Base-by-base conservation (phyloP, 2,329 filamentous ascomycete species). In the Alternaria alternata region DNA sequence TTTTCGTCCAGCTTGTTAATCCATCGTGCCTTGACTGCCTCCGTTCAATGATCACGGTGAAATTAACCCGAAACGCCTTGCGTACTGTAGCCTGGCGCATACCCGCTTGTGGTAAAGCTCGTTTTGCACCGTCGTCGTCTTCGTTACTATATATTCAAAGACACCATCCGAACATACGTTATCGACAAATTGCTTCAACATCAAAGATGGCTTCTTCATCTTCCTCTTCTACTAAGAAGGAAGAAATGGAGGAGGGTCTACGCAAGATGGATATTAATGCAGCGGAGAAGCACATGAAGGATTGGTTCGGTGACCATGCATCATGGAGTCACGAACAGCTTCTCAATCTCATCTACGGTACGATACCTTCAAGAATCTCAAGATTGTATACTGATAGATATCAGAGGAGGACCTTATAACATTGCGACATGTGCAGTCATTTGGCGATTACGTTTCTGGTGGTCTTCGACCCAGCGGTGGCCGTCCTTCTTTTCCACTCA, bases 311-410 rank as follows among this genome's bases (percentile, higher is more conserved):
- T 16, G 62, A 66, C 38, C 52, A 64, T 22, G 59, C 49, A n/a
- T 56, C 47, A 8, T 63, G 60, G 64, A 51, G 51, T 32, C 62
- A 65, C 39, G 53, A 63, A 14, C 58, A 63, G 53, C 49, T 67
- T 30, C 24, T 42, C 14, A 54, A 46, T 2, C 62, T 64, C 18
- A 4, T 30, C 3, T 51, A 59, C 18, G 42, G 62, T 59, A 57
- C 30, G 24, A 16, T 14, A 1, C 30, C 22, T 18, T 16, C 26
- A 26, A 7, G 11, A n/a, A 12, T 12, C 20, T 39, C 4, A 20
- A 22, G 5, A 9, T 2, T n/a, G 5, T 8, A 22, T 38, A 20
- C 54, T 54, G 38, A 49, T 24, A 28, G 5, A 24, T 14, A 16
- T 22, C 16, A 66, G 63, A 30, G 20, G 54, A 61, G 24, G 32